Evolutionary conservation across 208 protist species (phyloP), one percentile per base, ranked within the genome.

Genomic region (Acanthamoeba royreba): DNA sequence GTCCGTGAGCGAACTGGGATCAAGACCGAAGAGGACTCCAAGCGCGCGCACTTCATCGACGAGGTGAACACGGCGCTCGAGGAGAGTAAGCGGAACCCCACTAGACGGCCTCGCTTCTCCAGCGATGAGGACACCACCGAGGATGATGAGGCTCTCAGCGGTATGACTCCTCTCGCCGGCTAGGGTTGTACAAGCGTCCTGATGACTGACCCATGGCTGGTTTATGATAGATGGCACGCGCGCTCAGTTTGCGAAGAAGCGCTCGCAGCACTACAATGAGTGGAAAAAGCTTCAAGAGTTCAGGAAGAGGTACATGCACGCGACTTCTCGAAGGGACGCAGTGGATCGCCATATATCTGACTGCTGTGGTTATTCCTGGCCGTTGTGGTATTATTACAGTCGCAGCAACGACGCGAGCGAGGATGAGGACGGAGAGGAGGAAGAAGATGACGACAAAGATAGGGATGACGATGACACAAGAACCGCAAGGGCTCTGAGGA

Each of bases 211-310:
- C n/a, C n/a, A n/a, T n/a, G n/a, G n/a, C n/a, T n/a, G n/a, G n/a
- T n/a, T n/a, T n/a, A n/a, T n/a, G n/a, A n/a, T n/a, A 66, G 81
- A 38, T 22, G 33, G 7, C 7, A 88, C 35, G 3, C 45, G 31
- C 9, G 81, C 45, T 22, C n/a, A 88, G 81, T 88, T 88, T 22
- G 45, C 35, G 47, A 55, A 88, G 49, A 88, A 88, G 47, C 45
- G 81, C 28, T 45, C 45, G 49, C 47, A 53, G 31, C 81, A 88
- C 49, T 88, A 88, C 81, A 88, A 88, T 38, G 81, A 88, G 35
- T 88, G 81, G 81, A 88, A 63, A 33, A 63, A n/a, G 47, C 49
- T 88, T 22, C 81, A 88, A 43, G 81, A 88, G 81, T 88, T 88
- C 31, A 88, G 49, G 38, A 88, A 38, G 42, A 88, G 81, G 69